phyloP scores from a whole-genome alignment of 352 stramenopile species.

The Blastocystis sp. region DNA sequence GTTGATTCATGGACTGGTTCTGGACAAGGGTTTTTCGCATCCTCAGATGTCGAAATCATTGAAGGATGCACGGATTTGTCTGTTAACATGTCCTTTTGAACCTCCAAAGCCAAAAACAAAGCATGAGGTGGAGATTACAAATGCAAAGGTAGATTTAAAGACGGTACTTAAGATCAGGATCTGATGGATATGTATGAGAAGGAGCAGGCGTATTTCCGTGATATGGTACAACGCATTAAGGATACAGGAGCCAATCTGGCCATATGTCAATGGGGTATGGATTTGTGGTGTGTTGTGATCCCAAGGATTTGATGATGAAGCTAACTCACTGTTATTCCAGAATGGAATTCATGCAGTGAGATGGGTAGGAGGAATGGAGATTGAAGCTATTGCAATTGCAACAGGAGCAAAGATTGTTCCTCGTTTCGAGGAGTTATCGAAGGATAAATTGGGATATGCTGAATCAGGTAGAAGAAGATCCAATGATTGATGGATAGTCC shows the following conservation, averaged over 20 bases:
- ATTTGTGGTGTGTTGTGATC: slow-evolving; percentile 68
- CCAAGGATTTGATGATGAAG: slow-evolving; percentile 99
- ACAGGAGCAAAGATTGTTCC: slow-evolving; percentile 95
- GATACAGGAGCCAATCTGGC: slow-evolving; percentile 93
- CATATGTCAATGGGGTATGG: slow-evolving; percentile 76
- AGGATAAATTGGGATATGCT: slow-evolving; percentile 89
- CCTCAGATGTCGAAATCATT: slow-evolving; percentile 94
- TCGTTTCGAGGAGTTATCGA: slow-evolving; percentile 88
- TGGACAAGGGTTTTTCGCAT: slow-evolving; percentile 98
- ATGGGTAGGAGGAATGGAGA: slow-evolving; percentile 96
- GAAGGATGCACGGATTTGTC: slow-evolving; percentile 92
- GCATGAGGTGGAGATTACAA: slow-evolving; percentile 98
- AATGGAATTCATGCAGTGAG: slow-evolving; percentile 90
- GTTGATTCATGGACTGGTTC: slow-evolving; percentile 94
- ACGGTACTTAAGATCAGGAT: background rate
- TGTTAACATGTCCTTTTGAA: slow-evolving; percentile 97
- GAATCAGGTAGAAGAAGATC: slow-evolving; percentile 46
- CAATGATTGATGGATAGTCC: slow-evolving; percentile 70
- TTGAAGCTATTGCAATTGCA: slow-evolving; percentile 98
- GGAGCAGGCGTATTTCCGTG: slow-evolving; percentile 96
- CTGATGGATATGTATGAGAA: slow-evolving; percentile 77
- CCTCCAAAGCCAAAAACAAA: slow-evolving; percentile 99
- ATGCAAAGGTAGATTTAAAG: slow-evolving; percentile 74
- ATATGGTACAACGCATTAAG: slow-evolving; percentile 98
- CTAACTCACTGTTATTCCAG: slow-evolving; percentile 95